Evolutionary conservation across 495 filamentous ascomycete genomes (phyloP).

Genomic region (Trichoderma reesei): DNA sequence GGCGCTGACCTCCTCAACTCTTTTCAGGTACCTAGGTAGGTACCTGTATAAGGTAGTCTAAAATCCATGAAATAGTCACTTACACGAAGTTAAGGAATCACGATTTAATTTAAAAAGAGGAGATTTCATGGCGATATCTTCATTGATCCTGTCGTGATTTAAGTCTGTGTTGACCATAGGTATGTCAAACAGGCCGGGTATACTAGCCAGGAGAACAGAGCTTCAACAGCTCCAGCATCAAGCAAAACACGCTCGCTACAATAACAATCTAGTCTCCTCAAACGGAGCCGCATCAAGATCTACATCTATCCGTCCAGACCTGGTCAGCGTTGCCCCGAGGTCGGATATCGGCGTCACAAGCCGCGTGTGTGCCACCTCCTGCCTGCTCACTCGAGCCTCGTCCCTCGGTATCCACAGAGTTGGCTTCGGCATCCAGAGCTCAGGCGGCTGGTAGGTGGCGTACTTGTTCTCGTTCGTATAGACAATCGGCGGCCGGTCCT

Average conservation of each 20-base stretch:
- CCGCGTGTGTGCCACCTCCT: slow-evolving; percentile 52
- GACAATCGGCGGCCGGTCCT: slow-evolving; percentile 27
- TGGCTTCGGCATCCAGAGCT: slow-evolving; percentile 49
- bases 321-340: slow-evolving; percentile 54
- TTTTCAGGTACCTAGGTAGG: neutral
- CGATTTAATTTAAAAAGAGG: neutral
- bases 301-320: slow-evolving; percentile 33
- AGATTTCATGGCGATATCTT: too few relatives aligned
- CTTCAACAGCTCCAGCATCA: too few relatives aligned
- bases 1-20: neutral
- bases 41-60: too few relatives aligned
- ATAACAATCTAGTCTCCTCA: neutral
- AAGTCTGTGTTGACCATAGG: neutral
- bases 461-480: slow-evolving; percentile 47
- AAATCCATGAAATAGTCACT: too few relatives aligned
- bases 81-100: neutral
- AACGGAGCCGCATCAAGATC: slow-evolving; percentile 23
- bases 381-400: slow-evolving; percentile 49
- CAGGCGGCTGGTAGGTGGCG: slow-evolving; percentile 58
- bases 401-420: slow-evolving; percentile 64
- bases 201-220: too few relatives aligned
- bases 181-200: neutral
- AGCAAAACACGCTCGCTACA: neutral
- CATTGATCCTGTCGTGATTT: neutral
- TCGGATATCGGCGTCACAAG: slow-evolving; percentile 49